A percentile compares a stretch with the other conserved stretches of the same genome.
These are phyloP conservation scores for Metschnikowia picachoensis DNA, from an alignment of 805 yeast genomes.

Conservation along the genomic window DNA sequence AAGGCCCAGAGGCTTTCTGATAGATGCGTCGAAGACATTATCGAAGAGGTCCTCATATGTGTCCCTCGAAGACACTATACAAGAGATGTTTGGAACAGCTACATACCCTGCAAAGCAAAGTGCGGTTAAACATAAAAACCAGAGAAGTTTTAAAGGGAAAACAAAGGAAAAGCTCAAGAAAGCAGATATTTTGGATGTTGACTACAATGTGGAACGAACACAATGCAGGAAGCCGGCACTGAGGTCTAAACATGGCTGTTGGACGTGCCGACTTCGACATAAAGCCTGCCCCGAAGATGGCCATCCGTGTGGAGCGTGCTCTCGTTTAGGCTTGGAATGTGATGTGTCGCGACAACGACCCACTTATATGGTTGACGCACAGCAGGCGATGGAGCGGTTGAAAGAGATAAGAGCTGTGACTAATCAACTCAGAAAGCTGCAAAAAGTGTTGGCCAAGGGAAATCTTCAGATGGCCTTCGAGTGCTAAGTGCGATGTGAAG, in stretches of 20 bases:
- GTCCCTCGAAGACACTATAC: too few relatives aligned
- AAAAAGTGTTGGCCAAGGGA: not conserved
- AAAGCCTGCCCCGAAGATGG: constrained; percentile 20
- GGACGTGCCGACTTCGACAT: constrained; percentile 21
- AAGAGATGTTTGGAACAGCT: too few relatives aligned
- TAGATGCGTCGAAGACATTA: too few relatives aligned
- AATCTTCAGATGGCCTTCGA: not conserved
- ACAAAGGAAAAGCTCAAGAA: not conserved
- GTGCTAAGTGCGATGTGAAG: too few relatives aligned
- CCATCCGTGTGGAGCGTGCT: constrained; percentile 14
- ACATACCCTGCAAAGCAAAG: too few relatives aligned
- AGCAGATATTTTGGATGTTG: not conserved
- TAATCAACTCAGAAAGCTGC: constrained; percentile 6
- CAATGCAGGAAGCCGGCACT: not conserved
- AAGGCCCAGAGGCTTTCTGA: not conserved
- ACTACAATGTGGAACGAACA: too few relatives aligned
- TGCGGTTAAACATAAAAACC: too few relatives aligned
- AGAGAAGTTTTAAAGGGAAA: too few relatives aligned
- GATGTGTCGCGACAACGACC: constrained; percentile 14
- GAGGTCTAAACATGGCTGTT: constrained; percentile 16
- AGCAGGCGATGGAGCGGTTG: constrained; percentile 2
- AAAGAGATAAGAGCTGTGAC: constrained; percentile 9
- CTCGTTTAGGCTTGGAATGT: constrained; percentile 14
- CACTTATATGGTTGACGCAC: constrained; percentile 13
- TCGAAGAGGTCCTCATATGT: too few relatives aligned